Percentiles rank a stretch among this genome's conserved stretches.
Conservation (phyloP, 2,329 filamentous ascomycete genomes). For the Penicillium glabrum region DNA sequence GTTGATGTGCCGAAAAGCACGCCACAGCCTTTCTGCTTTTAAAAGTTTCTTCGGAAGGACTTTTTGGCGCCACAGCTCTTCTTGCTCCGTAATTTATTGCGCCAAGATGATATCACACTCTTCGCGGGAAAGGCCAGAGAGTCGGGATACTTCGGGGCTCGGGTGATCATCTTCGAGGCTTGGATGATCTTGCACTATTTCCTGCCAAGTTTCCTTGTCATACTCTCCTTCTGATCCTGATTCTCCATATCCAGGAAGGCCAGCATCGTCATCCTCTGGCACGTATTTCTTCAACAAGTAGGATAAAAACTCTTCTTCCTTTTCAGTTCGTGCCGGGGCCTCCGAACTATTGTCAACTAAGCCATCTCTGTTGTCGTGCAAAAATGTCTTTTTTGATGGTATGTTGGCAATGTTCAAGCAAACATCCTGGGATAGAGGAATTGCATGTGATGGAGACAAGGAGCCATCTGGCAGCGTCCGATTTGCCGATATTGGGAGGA, state of each 20-base stretch:
- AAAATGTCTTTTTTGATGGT: neutral
- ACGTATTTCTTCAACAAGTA: constrained; percentile 47
- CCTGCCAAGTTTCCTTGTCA: constrained; percentile 60
- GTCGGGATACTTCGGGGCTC: constrained; percentile 4
- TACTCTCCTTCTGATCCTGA: constrained; percentile 54
- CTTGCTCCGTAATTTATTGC: constrained; percentile 52
- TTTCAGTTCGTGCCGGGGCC: neutral
- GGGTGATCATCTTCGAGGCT: constrained; percentile 42
- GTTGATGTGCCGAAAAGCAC: constrained; percentile 20
- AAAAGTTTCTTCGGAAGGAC: constrained; percentile 57
- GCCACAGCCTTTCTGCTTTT: constrained; percentile 65
- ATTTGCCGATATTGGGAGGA: neutral
- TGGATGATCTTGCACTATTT: constrained; percentile 49
- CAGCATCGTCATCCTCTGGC: constrained; percentile 41
- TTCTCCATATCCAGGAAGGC: constrained; percentile 56
- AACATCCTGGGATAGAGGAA: neutral
- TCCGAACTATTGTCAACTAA: neutral
- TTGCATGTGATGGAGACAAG: neutral
- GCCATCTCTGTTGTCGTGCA: neutral
- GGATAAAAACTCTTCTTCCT: constrained; percentile 20
- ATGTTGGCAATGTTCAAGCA: neutral
- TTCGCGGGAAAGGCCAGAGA: constrained; percentile 41
- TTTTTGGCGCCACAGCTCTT: constrained; percentile 57
- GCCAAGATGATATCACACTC: constrained; percentile 57
- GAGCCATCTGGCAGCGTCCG: no score